A percentile compares a stretch with the other conserved stretches of the same genome.
Conservation (phyloP, 352 stramenopile species). For the Globisporangium nunn region DNA sequence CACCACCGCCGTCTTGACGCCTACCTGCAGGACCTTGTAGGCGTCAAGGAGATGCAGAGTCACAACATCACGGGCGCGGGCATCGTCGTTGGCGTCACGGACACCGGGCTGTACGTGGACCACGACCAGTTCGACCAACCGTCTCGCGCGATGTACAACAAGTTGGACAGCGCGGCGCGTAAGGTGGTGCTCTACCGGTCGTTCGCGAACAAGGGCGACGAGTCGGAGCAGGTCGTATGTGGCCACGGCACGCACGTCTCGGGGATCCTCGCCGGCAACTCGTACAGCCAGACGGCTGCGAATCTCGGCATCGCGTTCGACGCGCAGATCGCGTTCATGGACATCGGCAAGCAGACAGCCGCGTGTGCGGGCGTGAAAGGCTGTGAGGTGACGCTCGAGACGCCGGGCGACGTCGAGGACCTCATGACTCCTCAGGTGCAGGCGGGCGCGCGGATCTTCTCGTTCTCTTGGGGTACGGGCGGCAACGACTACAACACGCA, state of each 20-base stretch:
- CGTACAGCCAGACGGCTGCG: conserved; percentile 22
- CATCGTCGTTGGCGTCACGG: conserved; percentile 66
- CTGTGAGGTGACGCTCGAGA: conserved; percentile 63
- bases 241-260: conserved; percentile 88
- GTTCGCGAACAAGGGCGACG: conserved; percentile 64
- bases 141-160: conserved; percentile 47
- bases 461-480: conserved; percentile 77
- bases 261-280: conserved; percentile 68
- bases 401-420: conserved; percentile 53
- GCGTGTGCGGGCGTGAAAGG: conserved; percentile 31
- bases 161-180: conserved; percentile 39
- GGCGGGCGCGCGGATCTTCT: conserved; percentile 76
- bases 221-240: conserved; percentile 50
- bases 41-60: conserved; percentile 39
- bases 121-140: conserved; percentile 76
- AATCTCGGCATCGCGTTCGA: conserved; percentile 71
- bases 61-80: conserved; percentile 58
- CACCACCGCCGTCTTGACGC: conserved; percentile 33
- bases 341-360: conserved; percentile 62
- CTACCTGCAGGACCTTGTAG: conserved; percentile 50
- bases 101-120: conserved; percentile 70
- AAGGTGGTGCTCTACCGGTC: conserved; percentile 83
- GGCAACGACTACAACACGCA: conserved; percentile 79
- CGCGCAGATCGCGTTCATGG: conserved; percentile 84
- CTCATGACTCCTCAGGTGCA: conserved; percentile 56